Evolutionary conservation across 768 basidiomycete species (phyloP).

Genomic region (Coprinopsis strossmayeri): DNA sequence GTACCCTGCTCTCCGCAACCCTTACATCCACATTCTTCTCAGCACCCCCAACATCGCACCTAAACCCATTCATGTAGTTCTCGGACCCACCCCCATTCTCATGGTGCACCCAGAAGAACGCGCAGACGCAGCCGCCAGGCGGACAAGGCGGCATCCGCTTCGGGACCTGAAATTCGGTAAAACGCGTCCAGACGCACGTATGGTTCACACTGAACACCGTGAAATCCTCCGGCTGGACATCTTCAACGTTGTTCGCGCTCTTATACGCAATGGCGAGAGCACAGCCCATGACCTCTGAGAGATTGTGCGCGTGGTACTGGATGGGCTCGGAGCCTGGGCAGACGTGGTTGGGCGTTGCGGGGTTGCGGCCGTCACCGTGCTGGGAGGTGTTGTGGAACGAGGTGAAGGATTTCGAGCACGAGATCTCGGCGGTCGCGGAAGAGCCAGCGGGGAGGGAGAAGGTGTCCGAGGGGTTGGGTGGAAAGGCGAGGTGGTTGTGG

Average conservation of each 20-base stretch:
- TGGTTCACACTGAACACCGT: constrained; percentile 71
- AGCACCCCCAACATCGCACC: constrained; percentile 48
- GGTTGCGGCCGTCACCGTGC: constrained; percentile 44
- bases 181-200: constrained; percentile 66
- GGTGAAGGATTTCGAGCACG: constrained; percentile 56
- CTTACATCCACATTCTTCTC: constrained; percentile 40
- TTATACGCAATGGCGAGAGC: constrained; percentile 73
- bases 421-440: constrained; percentile 45
- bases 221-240: constrained; percentile 63
- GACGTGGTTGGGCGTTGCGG: no score
- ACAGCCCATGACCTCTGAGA: constrained; percentile 54
- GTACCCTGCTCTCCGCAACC: constrained; percentile 48
- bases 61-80: constrained; percentile 75
- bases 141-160: constrained; percentile 64
- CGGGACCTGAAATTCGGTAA: constrained; percentile 66
- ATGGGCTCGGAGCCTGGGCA: constrained; percentile 40
- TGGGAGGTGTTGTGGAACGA: constrained; percentile 41
- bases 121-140: constrained; percentile 57
- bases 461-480: constrained; percentile 50
- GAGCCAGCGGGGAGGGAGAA: constrained; percentile 57
- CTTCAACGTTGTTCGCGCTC: constrained; percentile 41
- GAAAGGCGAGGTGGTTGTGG: constrained; percentile 51
- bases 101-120: constrained; percentile 72
- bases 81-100: constrained; percentile 56
- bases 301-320: constrained; percentile 51